A percentile compares a stretch with the other conserved stretches of the same genome.
Conservation (phyloP, 768 basidiomycete species). For the Leccinum longicurvipes region DNA sequence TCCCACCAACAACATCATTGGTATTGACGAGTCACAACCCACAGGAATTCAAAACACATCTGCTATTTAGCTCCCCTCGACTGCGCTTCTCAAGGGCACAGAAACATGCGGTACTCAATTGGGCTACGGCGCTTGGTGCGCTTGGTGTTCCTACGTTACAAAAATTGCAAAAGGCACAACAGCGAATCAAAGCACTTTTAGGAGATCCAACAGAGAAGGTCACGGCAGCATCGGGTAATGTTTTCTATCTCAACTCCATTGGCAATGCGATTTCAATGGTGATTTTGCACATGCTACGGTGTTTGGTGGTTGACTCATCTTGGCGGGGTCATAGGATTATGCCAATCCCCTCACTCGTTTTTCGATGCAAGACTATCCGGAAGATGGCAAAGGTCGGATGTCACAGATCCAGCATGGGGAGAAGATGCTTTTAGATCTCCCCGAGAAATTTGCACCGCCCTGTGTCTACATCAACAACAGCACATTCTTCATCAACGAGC, state of each 20-base stretch:
- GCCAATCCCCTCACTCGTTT: neutral
- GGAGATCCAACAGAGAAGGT: constrained; percentile 25
- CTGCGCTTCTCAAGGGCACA: constrained; percentile 31
- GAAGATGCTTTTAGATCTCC: neutral
- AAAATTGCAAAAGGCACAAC: constrained; percentile 18
- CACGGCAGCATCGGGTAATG: constrained; percentile 15
- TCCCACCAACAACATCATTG: too few relatives aligned
- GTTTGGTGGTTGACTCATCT: neutral
- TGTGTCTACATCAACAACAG: neutral
- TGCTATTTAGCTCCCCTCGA: constrained; percentile 32
- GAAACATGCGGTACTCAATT: constrained; percentile 27
- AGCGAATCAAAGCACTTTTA: constrained; percentile 9
- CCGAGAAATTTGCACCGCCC: neutral
- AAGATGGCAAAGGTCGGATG: neutral
- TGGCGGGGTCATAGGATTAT: neutral
- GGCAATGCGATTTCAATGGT: constrained; percentile 20
- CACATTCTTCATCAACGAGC: constrained; percentile 19
- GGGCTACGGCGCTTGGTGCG: constrained; percentile 30
- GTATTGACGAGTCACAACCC: too few relatives aligned
- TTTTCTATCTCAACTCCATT: constrained; percentile 29
- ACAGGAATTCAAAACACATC: constrained; percentile 28
- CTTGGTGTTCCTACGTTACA: constrained; percentile 27
- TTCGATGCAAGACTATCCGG: neutral
- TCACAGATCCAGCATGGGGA: neutral
- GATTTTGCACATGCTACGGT: neutral